Evolutionary conservation across 2,329 filamentous ascomycete genomes (phyloP).

Genomic region (Pyrenophora seminiperda): DNA sequence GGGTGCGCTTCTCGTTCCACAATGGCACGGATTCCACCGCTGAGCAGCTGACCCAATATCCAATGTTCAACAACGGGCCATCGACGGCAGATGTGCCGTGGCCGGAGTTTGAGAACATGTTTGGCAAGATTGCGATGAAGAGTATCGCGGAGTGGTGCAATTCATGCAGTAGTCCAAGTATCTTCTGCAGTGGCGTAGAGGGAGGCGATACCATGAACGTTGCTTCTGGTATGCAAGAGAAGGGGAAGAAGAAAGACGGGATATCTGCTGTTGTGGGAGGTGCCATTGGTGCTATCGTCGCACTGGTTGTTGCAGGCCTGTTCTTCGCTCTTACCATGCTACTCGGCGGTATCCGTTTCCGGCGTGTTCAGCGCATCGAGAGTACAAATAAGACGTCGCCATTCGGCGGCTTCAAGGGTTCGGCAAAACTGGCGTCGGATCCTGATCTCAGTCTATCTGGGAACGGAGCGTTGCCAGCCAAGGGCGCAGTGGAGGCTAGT

Average conservation of each 20-base stretch:
- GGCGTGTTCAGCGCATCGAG: constrained; percentile 42
- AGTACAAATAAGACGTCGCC: constrained; percentile 42
- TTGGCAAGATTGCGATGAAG: constrained; percentile 52
- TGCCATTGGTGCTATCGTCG: constrained; percentile 61
- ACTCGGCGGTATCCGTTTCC: constrained; percentile 54
- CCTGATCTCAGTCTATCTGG: constrained; percentile 57
- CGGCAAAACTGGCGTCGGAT: constrained; percentile 60
- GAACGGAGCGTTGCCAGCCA: constrained; percentile 46
- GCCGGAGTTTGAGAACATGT: constrained; percentile 55
- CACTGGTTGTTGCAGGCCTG: constrained; percentile 54
- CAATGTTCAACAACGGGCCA: constrained; percentile 58
- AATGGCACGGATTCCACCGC: constrained; percentile 58
- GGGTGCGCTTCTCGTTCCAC: constrained; percentile 61
- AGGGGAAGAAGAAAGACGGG: neutral
- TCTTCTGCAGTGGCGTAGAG: constrained; percentile 59
- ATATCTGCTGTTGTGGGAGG: constrained; percentile 57
- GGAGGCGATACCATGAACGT: constrained; percentile 12
- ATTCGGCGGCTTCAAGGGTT: constrained; percentile 62
- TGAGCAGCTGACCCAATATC: constrained; percentile 49
- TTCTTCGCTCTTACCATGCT: constrained; percentile 52
- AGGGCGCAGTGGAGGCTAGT: constrained; percentile 24
- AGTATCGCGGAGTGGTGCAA: constrained; percentile 60
- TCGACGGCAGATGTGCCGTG: constrained; percentile 56
- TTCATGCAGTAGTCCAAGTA: constrained; percentile 51
- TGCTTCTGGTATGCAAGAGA: neutral